These are phyloP conservation scores for Aphanomyces cochlioides DNA, from an alignment of 352 stramenopile genomes.

Conservation along the genomic window DNA sequence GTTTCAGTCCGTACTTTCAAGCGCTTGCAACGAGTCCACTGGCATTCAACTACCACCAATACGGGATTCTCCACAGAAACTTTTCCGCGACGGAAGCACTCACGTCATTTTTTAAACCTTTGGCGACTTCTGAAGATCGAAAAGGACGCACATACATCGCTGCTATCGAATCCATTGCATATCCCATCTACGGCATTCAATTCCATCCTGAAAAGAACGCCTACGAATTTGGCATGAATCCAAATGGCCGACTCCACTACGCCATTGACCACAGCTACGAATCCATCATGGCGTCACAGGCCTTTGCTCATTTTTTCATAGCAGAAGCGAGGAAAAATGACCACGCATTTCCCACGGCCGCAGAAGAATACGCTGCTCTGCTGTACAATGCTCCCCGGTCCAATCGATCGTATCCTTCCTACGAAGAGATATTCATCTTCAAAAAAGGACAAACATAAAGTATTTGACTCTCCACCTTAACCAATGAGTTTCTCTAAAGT, in stretches of 20 bases:
- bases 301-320: slow-evolving; percentile 35
- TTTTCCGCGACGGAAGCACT: slow-evolving; percentile 49
- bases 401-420: slow-evolving; percentile 12
- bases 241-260: slow-evolving; percentile 62
- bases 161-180: slow-evolving; percentile 77
- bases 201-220: slow-evolving; percentile 92
- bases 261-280: slow-evolving; percentile 77
- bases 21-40: slow-evolving; percentile 52
- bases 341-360: slow-evolving; percentile 37
- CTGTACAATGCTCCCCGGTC: slow-evolving; percentile 50
- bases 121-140: slow-evolving; percentile 60
- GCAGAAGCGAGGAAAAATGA: slow-evolving; percentile 3
- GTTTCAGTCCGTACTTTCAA: slow-evolving; percentile 32
- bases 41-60: slow-evolving; percentile 74
- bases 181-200: slow-evolving; percentile 86
- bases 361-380: slow-evolving; percentile 44
- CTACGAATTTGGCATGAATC: slow-evolving; percentile 77
- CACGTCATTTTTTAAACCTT: slow-evolving; percentile 50
- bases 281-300: slow-evolving; percentile 47
- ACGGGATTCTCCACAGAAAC: slow-evolving; percentile 48
- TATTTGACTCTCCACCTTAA: background rate
- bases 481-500: slow-evolving; percentile 34
- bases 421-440: slow-evolving; percentile 20
- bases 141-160: slow-evolving; percentile 77
- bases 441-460: background rate